A percentile compares a stretch with the other conserved stretches of the same genome.
Conservation (phyloP, 352 stramenopile genomes). For the Pythium utonaiense region DNA sequence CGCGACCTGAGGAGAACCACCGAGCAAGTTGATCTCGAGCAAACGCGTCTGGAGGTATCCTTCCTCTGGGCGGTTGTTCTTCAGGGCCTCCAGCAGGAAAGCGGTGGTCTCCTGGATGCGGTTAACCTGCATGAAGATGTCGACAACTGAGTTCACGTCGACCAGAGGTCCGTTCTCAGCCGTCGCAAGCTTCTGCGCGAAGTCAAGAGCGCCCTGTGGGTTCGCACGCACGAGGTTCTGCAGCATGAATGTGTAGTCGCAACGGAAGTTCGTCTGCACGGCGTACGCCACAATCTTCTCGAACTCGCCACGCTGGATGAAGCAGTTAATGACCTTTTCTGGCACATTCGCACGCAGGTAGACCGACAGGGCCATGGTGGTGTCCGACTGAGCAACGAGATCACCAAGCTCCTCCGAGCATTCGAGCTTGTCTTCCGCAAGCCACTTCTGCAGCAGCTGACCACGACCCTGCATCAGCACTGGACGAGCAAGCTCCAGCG, state of each 20-base stretch:
- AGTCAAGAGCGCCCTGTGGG: slow-evolving; percentile 96
- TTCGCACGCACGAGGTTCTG: slow-evolving; percentile 99
- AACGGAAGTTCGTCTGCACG: slow-evolving; percentile 96
- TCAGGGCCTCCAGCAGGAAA: slow-evolving; percentile 99
- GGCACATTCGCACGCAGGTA: slow-evolving; percentile 97
- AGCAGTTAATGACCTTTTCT: slow-evolving; percentile 99
- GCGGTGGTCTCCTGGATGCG: slow-evolving; percentile 98
- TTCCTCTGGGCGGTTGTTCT: slow-evolving; percentile 98
- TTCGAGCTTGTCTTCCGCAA: slow-evolving; percentile 99
- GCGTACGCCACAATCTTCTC: slow-evolving; percentile 98
- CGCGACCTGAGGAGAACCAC: slow-evolving; percentile 97
- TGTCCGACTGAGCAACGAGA: slow-evolving; percentile 94
- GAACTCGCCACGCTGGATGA: slow-evolving; percentile 98
- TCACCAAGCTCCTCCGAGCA: slow-evolving; percentile 97
- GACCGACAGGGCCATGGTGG: slow-evolving; percentile 97
- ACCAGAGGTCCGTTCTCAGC: slow-evolving; percentile 94
- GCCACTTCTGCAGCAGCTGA: slow-evolving; percentile 99
- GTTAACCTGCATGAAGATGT: slow-evolving; percentile 99
- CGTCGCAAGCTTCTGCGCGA: slow-evolving; percentile 97
- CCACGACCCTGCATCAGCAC: slow-evolving; percentile 97
- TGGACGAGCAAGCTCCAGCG: slow-evolving; percentile 97
- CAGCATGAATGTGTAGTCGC: slow-evolving; percentile 99
- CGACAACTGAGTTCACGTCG: slow-evolving; percentile 98
- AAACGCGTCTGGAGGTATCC: slow-evolving; percentile 99
- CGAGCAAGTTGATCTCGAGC: slow-evolving; percentile 99